These are phyloP conservation scores for Spathaspora passalidarum DNA, from an alignment of 805 yeast species.

Conservation along the genomic window DNA sequence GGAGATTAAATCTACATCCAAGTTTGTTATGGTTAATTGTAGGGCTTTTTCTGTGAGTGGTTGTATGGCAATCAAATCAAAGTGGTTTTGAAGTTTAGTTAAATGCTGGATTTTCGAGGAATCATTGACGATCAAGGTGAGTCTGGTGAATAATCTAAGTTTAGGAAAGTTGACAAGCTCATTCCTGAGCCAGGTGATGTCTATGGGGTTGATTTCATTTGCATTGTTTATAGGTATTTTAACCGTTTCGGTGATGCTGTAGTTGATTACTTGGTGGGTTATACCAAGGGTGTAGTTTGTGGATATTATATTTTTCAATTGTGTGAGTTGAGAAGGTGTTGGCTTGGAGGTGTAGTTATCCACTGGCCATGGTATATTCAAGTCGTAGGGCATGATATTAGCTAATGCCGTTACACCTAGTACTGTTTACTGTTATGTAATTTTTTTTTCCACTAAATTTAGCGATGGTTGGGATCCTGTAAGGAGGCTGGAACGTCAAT, in stretches of 20 bases:
- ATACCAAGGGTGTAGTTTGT: slow-evolving; percentile 65
- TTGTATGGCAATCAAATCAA: slow-evolving; percentile 78
- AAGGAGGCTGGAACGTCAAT: too few species aligned
- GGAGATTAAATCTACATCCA: slow-evolving; percentile 81
- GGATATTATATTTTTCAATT: slow-evolving; percentile 47
- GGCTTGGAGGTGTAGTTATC: slow-evolving; percentile 43
- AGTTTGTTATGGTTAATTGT: slow-evolving; percentile 65
- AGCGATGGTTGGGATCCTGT: neutral
- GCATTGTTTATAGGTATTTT: slow-evolving; percentile 49
- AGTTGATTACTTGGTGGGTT: slow-evolving; percentile 74
- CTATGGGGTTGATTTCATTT: slow-evolving; percentile 45
- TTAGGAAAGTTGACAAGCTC: slow-evolving; percentile 27
- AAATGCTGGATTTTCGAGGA: slow-evolving; percentile 71
- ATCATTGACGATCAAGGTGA: slow-evolving; percentile 75
- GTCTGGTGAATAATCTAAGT: slow-evolving; percentile 54
- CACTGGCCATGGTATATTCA: slow-evolving; percentile 75
- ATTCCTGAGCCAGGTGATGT: slow-evolving; percentile 14
- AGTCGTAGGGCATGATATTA: slow-evolving; percentile 43
- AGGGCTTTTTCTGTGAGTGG: slow-evolving; percentile 81
- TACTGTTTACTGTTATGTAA: too few species aligned
- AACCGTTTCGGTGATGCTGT: slow-evolving; percentile 47
- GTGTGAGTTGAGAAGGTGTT: slow-evolving; percentile 37
- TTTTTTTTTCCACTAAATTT: neutral
- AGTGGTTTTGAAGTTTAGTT: slow-evolving; percentile 44
- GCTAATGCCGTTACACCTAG: too few species aligned